Evolutionary conservation across 2,329 filamentous ascomycete genomes (phyloP).

Genomic region (Calonectria ilicicola): DNA sequence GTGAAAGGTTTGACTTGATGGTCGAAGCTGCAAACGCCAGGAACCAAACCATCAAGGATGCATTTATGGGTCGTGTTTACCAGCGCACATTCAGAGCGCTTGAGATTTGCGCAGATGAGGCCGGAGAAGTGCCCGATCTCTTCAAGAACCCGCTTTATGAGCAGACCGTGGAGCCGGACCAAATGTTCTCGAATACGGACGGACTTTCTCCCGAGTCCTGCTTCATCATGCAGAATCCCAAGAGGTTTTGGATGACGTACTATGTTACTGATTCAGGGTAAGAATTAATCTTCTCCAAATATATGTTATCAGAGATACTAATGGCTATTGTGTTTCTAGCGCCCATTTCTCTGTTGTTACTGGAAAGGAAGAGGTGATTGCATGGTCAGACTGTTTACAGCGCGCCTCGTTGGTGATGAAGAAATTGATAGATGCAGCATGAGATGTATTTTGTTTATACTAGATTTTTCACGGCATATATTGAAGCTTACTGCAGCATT

Average conservation of each 20-base stretch:
- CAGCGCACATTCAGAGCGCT: constrained; percentile 26
- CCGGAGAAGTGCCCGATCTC: constrained; percentile 16
- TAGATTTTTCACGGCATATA: not conserved
- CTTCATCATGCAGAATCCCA: constrained; percentile 30
- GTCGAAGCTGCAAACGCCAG: constrained; percentile 23
- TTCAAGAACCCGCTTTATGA: constrained; percentile 27
- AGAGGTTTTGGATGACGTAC: constrained; percentile 30
- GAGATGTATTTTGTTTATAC: not conserved
- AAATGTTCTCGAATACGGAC: constrained; percentile 29
- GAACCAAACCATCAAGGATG: constrained; percentile 28
- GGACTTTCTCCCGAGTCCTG: constrained; percentile 30
- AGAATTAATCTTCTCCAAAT: not conserved
- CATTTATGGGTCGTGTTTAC: constrained; percentile 24
- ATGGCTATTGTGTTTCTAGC: not conserved
- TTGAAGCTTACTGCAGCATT: not conserved
- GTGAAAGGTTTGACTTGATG: constrained; percentile 16
- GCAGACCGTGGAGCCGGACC: constrained; percentile 23
- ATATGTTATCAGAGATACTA: not conserved
- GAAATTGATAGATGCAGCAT: constrained; percentile 24
- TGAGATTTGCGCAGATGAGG: constrained; percentile 18
- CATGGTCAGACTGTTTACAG: constrained; percentile 21
- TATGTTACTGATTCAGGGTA: constrained; percentile 28
- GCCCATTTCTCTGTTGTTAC: constrained; percentile 25
- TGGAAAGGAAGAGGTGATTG: constrained; percentile 20
- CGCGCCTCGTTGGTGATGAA: constrained; percentile 28